Conservation (phyloP, 441 rosid genomes). For the Pelargonium exstipulatum region DNA sequence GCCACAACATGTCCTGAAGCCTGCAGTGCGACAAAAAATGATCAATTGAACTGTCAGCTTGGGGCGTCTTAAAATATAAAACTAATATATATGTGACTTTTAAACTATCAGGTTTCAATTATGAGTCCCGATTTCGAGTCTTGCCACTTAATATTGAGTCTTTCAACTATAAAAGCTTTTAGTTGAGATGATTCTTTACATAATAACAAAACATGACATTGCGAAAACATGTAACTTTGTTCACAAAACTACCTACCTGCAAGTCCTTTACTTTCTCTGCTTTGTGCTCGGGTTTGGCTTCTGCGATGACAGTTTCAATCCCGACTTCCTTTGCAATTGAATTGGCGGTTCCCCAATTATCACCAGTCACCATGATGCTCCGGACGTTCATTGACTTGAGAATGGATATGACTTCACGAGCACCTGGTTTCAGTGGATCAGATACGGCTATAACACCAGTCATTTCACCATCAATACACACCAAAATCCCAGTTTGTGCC, state of each 20-base stretch:
- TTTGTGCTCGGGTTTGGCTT: slow-evolving; percentile 85
- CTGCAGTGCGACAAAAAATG: slow-evolving; percentile 26
- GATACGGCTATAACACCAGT: slow-evolving; percentile 65
- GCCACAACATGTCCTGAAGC: slow-evolving; percentile 64
- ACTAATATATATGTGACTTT: no score
- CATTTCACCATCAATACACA: slow-evolving; percentile 52
- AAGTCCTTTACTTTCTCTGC: slow-evolving; percentile 79
- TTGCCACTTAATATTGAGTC: no score
- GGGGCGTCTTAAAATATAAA: no score
- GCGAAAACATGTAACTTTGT: no score
- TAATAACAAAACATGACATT: no score
- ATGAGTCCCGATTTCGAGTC: no score
- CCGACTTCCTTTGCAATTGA: slow-evolving; percentile 76
- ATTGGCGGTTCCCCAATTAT: slow-evolving; percentile 90
- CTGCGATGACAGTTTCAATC: slow-evolving; percentile 66
- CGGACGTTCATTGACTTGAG: slow-evolving; percentile 66
- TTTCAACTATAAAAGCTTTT: no score
- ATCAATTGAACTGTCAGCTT: no score
- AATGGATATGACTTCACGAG: slow-evolving; percentile 63
- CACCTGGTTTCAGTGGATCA: slow-evolving; percentile 71
- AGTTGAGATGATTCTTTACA: no score
- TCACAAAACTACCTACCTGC: slow-evolving; percentile 37
- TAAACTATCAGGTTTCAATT: no score
- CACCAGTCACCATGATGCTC: slow-evolving; percentile 91
- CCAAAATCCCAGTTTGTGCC: slow-evolving; percentile 82